phyloP scores from a whole-genome alignment of 1,139 yeast genomes.

The Kurtzmaniella quercitrusa region DNA sequence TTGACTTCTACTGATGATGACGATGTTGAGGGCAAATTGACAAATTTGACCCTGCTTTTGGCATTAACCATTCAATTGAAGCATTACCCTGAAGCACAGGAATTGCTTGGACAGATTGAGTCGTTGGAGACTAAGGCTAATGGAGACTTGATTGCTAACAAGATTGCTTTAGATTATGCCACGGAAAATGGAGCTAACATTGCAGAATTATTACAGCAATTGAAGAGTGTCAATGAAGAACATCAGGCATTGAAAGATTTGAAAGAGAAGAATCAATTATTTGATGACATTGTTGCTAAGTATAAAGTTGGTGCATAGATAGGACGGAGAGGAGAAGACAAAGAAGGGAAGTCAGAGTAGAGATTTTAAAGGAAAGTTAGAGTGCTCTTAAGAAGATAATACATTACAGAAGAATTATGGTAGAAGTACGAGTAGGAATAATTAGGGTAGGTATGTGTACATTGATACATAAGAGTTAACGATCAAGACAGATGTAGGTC shows the following conservation, averaged over 20 bases:
- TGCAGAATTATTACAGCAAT: conserved; percentile 34
- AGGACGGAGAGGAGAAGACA: neutral
- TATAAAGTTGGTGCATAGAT: conserved; percentile 21
- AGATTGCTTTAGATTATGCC: conserved; percentile 50
- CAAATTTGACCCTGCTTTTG: conserved; percentile 33
- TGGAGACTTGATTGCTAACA: conserved; percentile 56
- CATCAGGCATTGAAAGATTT: conserved; percentile 52
- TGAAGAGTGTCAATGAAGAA: conserved; percentile 38
- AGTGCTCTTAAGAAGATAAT: too few relatives aligned
- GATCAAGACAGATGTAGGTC: too few relatives aligned
- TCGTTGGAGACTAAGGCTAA: conserved; percentile 30
- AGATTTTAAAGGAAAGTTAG: too few relatives aligned
- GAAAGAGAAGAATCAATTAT: conserved; percentile 47
- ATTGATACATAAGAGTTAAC: too few relatives aligned
- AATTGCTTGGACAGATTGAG: conserved; percentile 42
- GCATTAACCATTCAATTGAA: conserved; percentile 43
- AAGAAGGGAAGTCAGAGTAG: too few relatives aligned
- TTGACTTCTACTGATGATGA: conserved; percentile 44
- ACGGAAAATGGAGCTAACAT: conserved; percentile 42
- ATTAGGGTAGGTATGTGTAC: too few relatives aligned
- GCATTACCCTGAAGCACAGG: conserved; percentile 44
- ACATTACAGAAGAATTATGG: too few relatives aligned
- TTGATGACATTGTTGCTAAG: conserved; percentile 55
- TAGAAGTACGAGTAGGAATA: too few relatives aligned
- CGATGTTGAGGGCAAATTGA: conserved; percentile 34